Conservation (phyloP, 1,139 yeast genomes). For the Petasospora rhodanensis region DNA sequence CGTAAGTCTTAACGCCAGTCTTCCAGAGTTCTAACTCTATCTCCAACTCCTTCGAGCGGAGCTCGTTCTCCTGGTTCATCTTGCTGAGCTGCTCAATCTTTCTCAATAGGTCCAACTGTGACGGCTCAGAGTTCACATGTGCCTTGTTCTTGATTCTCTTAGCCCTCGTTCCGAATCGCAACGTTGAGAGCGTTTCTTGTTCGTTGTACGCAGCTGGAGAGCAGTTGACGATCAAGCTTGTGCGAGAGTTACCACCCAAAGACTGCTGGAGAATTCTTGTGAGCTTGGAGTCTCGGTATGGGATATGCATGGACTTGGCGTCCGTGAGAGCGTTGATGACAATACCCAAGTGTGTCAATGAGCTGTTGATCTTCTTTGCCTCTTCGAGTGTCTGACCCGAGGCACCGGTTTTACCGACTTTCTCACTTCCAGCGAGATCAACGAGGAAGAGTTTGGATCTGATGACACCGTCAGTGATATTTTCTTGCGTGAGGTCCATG, state of each 20-base stretch:
- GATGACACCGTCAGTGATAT: slow-evolving; percentile 52
- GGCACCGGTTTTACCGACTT: slow-evolving; percentile 79
- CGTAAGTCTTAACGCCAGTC: slow-evolving; percentile 31
- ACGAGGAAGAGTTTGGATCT: slow-evolving; percentile 57
- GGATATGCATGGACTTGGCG: slow-evolving; percentile 59
- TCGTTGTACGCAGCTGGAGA: slow-evolving; percentile 64
- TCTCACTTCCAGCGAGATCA: slow-evolving; percentile 88
- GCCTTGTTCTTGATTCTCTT: slow-evolving; percentile 67
- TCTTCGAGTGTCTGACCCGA: slow-evolving; percentile 74
- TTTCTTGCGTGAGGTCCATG: slow-evolving; percentile 58
- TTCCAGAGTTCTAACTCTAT: slow-evolving; percentile 46
- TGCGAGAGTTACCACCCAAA: slow-evolving; percentile 82
- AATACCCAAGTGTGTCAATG: slow-evolving; percentile 73
- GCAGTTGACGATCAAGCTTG: slow-evolving; percentile 74
- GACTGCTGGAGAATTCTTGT: slow-evolving; percentile 83
- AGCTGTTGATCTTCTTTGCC: slow-evolving; percentile 77
- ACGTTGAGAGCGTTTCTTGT: slow-evolving; percentile 68
- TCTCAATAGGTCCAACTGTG: slow-evolving; percentile 50
- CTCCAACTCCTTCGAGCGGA: slow-evolving; percentile 46
- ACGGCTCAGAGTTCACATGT: slow-evolving; percentile 64
- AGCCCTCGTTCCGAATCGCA: slow-evolving; percentile 79
- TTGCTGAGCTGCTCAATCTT: slow-evolving; percentile 46
- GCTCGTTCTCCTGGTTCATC: slow-evolving; percentile 40
- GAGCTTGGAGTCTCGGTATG: slow-evolving; percentile 79
- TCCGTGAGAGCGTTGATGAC: slow-evolving; percentile 80